Evolutionary conservation across 129 eudicot species (phyloP).

Genomic region (Pittosporum tobira): DNA sequence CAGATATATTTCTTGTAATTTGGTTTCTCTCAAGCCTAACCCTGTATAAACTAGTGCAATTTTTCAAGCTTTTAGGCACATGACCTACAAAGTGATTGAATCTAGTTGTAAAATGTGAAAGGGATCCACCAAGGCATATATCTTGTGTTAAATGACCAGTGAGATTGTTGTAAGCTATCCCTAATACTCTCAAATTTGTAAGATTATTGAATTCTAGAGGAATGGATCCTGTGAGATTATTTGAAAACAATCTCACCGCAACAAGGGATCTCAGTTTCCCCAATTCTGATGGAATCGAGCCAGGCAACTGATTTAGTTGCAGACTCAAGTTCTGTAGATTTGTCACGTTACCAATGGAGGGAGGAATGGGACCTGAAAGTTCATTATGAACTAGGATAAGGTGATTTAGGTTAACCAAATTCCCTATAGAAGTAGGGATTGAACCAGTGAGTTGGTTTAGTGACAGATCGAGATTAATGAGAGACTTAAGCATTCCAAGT

Average conservation of each 20-base stretch:
- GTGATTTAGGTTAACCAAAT: no score
- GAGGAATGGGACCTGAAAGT: no score
- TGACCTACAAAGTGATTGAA: constrained; percentile 18
- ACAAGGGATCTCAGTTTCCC: no score
- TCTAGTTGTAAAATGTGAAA: not conserved
- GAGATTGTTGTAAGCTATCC: no score
- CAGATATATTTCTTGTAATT: constrained; percentile 17
- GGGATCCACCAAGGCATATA: constrained; percentile 16
- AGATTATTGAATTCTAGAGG: no score
- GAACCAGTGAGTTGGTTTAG: constrained; percentile 9
- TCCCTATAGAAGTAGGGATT: no score
- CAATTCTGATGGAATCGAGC: constrained; percentile 19
- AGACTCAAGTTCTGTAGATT: no score
- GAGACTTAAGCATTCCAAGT: no score
- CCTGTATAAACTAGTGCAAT: constrained; percentile 23
- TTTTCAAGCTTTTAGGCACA: no score
- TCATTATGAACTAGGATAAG: no score
- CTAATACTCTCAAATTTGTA: not conserved
- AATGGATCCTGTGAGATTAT: constrained; percentile 19
- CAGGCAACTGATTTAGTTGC: no score
- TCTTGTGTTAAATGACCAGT: constrained; percentile 19
- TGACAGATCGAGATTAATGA: not conserved
- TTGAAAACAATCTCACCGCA: not conserved
- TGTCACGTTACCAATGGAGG: no score
- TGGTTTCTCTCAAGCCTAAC: constrained; percentile 28